Evolutionary conservation across 306 rosid genomes (phyloP), one percentile per base, ranked within the genome.

Genomic region (Trifolium dubium): DNA sequence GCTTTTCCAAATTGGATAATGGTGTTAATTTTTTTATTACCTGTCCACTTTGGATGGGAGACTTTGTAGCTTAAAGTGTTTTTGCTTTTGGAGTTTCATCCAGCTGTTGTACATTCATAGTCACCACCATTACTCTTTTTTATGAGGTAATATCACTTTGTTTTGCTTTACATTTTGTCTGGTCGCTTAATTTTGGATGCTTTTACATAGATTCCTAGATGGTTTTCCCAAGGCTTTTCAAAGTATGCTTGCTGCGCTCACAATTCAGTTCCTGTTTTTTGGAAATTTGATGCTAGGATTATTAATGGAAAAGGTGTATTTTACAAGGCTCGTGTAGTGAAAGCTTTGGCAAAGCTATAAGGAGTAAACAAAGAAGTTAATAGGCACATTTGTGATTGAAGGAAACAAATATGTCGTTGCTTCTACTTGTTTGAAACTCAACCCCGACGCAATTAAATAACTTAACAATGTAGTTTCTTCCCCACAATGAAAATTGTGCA

Each of bases 61-160:
- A 71, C 71, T 77, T 79, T 73, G 77, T 82, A 66, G 77, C 82
- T 44, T 85, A 71, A 78, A 60, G 85, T 61, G 71, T 78, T 71
- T 78, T 81, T 80, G 81, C 81, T 71, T 84, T 68, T 76, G 83
- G 77, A 82, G 79, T 60, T 76, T 79, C 82, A 64, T 59, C 78
- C 71, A 49, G 79, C 71, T 69, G 82, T 67, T 86, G 75, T 79
- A 67, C 78, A 76, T 84, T 64, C 68, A 65, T 77, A 76, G 39
- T 75, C 77, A 72, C 75, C 76, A 51, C 75, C 76, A 51, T 74
- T 81, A 39, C 80, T 56, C 80, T 69, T 77, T 71, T 79, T 81
- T 73, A 60, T 56, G 77, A 90, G 96, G 92, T 90, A 86, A 85
- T 79, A 58, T 58, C 77, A 64, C 43, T 69, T 56, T 56, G 46